These are phyloP conservation scores for Plantago major DNA, from an alignment of 257 asterid genomes.

Conservation along the genomic window DNA sequence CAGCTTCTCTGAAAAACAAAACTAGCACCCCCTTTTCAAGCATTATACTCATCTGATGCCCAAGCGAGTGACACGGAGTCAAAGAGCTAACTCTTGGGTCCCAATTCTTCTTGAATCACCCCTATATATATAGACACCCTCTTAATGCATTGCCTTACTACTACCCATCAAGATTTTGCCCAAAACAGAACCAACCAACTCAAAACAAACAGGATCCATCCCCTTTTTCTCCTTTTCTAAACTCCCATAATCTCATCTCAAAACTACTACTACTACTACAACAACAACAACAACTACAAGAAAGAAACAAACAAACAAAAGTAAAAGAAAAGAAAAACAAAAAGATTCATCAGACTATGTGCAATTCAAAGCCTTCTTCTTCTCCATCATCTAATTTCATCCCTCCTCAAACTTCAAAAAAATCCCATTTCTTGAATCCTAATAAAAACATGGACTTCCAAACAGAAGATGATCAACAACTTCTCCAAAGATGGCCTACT, in stretches of 20 bases:
- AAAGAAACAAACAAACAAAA: not conserved
- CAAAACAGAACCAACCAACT: slow-evolving; percentile 30
- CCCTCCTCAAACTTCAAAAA: slow-evolving; percentile 25
- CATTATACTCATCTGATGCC: not conserved
- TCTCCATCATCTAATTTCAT: slow-evolving; percentile 51
- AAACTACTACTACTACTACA: slow-evolving; percentile 11
- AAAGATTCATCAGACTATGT: slow-evolving; percentile 35
- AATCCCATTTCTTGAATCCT: slow-evolving; percentile 48
- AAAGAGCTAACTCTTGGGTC: slow-evolving; percentile 14
- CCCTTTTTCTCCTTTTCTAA: slow-evolving; percentile 6
- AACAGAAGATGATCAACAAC: slow-evolving; percentile 34
- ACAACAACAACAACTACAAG: not conserved
- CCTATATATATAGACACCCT: slow-evolving; percentile 35
- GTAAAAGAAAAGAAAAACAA: not conserved
- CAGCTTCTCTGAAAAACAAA: not conserved
- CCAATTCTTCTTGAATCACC: slow-evolving; percentile 26
- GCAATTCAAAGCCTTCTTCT: slow-evolving; percentile 70
- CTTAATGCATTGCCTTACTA: slow-evolving; percentile 31
- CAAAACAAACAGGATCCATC: slow-evolving; percentile 16
- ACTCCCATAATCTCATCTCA: slow-evolving; percentile 14
- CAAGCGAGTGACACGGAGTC: slow-evolving; percentile 39
- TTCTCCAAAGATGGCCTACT: slow-evolving; percentile 78
- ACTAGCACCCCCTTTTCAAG: slow-evolving; percentile 18
- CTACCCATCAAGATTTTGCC: slow-evolving; percentile 42
- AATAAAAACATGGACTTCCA: slow-evolving; percentile 34